A percentile compares a stretch with the other conserved stretches of the same genome.
Evolutionary conservation across 768 basidiomycete genomes (phyloP).

Genomic region (Boletus coccyginus): DNA sequence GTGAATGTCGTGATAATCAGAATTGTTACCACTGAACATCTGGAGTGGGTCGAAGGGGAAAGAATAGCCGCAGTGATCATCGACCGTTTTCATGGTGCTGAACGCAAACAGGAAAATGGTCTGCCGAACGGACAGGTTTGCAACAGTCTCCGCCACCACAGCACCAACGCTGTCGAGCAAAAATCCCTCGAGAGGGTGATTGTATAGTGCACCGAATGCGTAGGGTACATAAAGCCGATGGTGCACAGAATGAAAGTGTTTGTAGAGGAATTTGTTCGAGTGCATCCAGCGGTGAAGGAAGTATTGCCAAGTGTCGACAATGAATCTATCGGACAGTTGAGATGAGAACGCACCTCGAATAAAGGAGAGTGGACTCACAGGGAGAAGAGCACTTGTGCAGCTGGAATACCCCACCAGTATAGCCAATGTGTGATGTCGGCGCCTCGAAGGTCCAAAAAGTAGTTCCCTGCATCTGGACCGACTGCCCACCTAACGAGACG

Average conservation of each 20-base stretch:
- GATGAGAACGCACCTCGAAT: background rate
- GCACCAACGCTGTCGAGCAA: slow-evolving; percentile 84
- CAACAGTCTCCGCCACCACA: slow-evolving; percentile 64
- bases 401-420: slow-evolving; percentile 95
- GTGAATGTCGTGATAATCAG: slow-evolving; percentile 98
- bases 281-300: slow-evolving; percentile 94
- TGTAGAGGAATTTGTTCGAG: slow-evolving; percentile 86
- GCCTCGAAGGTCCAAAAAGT: slow-evolving; percentile 37
- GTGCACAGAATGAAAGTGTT: slow-evolving; percentile 89
- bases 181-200: slow-evolving; percentile 95
- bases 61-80: slow-evolving; percentile 91
- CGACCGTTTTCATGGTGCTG: slow-evolving; percentile 89
- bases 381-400: slow-evolving; percentile 66
- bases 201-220: slow-evolving; percentile 95
- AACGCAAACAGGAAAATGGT: slow-evolving; percentile 79
- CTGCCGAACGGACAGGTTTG: slow-evolving; percentile 76
- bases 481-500: slow-evolving; percentile 37
- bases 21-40: slow-evolving; percentile 80
- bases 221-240: slow-evolving; percentile 97
- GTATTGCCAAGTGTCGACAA: slow-evolving; percentile 98
- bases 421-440: slow-evolving; percentile 53
- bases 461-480: slow-evolving; percentile 39
- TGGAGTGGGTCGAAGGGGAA: slow-evolving; percentile 93
- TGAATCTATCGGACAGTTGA: slow-evolving; percentile 52
- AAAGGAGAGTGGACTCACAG: slow-evolving; percentile 58